These are phyloP conservation scores for Fusarium fracticaudum DNA, from an alignment of 2,329 filamentous ascomycete species.

Conservation along the genomic window DNA sequence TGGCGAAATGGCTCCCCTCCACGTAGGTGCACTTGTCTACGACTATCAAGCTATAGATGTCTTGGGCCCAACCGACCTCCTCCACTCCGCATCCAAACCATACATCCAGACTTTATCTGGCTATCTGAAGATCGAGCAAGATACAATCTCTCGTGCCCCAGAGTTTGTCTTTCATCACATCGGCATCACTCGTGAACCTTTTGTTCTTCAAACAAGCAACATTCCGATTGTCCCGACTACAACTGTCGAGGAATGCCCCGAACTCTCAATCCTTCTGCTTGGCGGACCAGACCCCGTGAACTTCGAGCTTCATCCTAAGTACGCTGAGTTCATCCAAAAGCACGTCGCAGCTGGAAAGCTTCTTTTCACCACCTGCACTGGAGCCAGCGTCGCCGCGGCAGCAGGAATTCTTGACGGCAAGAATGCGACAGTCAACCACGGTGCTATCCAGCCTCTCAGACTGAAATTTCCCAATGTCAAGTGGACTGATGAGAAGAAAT, in stretches of 20 bases:
- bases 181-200: slow-evolving; percentile 44
- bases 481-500: slow-evolving; percentile 55
- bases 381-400: slow-evolving; percentile 44
- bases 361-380: slow-evolving; percentile 52
- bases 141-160: slow-evolving; percentile 37
- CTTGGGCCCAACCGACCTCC: slow-evolving; percentile 45
- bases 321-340: slow-evolving; percentile 45
- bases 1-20: slow-evolving; percentile 16
- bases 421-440: slow-evolving; percentile 55
- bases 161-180: slow-evolving; percentile 50
- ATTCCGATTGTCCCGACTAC: slow-evolving; percentile 42
- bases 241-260: slow-evolving; percentile 48
- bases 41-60: slow-evolving; percentile 49
- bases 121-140: slow-evolving; percentile 30
- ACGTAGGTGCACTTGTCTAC: slow-evolving; percentile 37
- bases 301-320: slow-evolving; percentile 45
- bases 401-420: slow-evolving; percentile 54
- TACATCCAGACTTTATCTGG: slow-evolving; percentile 12
- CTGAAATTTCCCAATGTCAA: slow-evolving; percentile 52
- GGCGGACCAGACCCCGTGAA: slow-evolving; percentile 44
- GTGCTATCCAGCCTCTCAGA: slow-evolving; percentile 43
- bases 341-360: slow-evolving; percentile 50
- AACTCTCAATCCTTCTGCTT: slow-evolving; percentile 50
- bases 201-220: slow-evolving; percentile 20
- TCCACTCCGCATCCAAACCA: slow-evolving; percentile 40